Percentiles rank a stretch among this genome's conserved stretches.
These are phyloP conservation scores for Angomonas deanei DNA, from an alignment of 208 protist genomes.

Conservation along the genomic window DNA sequence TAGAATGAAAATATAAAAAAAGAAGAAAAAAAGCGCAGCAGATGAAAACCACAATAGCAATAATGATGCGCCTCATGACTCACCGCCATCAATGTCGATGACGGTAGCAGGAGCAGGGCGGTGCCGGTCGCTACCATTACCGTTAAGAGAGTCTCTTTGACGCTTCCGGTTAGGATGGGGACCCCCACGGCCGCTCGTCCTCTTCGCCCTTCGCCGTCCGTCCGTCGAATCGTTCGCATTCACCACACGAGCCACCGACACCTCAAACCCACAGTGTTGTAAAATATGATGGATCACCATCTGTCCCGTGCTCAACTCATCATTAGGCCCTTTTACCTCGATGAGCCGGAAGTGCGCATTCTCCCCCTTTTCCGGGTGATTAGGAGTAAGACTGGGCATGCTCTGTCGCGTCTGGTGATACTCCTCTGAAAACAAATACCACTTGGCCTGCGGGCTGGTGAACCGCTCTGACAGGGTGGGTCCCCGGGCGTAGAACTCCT, in stretches of 20 bases:
- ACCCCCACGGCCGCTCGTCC: no score
- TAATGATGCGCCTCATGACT: no score
- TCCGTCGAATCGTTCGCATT: slow-evolving; percentile 86
- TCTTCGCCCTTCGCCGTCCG: background rate
- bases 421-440: background rate
- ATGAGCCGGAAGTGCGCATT: slow-evolving; percentile 40
- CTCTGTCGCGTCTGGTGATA: no score
- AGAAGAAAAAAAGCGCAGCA: background rate
- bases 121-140: no score
- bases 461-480: background rate
- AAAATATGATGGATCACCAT: slow-evolving; percentile 61
- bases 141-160: no score
- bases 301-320: slow-evolving; percentile 65
- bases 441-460: background rate
- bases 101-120: no score
- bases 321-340: slow-evolving; percentile 77
- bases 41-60: no score
- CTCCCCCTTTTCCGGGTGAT: background rate
- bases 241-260: slow-evolving; percentile 47
- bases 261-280: slow-evolving; percentile 60
- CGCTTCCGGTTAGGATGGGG: no score
- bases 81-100: no score
- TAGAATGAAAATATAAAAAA: background rate
- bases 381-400: background rate
- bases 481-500: background rate